Base-by-base conservation (phyloP, 225 moss, liverwort and hornwort species). In the Asterella californica region DNA sequence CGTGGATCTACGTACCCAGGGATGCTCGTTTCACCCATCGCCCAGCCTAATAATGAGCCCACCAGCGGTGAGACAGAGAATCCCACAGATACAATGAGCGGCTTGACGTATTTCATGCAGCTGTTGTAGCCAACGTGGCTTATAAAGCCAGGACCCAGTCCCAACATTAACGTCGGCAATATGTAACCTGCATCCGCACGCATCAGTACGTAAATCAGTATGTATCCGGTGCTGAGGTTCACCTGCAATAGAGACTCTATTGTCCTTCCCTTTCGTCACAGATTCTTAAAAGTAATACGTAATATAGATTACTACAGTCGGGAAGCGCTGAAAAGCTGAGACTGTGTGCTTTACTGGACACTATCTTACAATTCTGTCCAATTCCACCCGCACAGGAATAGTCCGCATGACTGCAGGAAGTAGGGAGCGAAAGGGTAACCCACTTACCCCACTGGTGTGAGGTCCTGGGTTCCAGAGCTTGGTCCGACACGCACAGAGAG, bases 121-220 rank as follows among this genome's bases (percentile, higher is more conserved):
- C 83, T 85, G 83, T 89, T 94, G 75, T 92, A 77, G 29, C 92
- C 92, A 34, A 87, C 87, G 77, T 94, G 96, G 64, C 92, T 89
- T 57, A 92, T 74, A 73, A 90, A 76, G 36, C 94, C 96, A 24
- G 96, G 96, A 54, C 89, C 91, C 45, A 90, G 47, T 73, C 89
- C 94, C 84, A 96, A 64, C 74, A 76, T 86, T 72, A 94, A 15
- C 19, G 89, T 89, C 77, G 83, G 79, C 24, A 88, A 53, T 72
- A 82, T 57, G 72, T 84, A 92, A 22, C 90, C 96, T 96, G 90
- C 78, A 46, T 6, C 4, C 42, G 42, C 42, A 21, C 34, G 0
- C 30, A 15, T n/a, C n/a, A n/a, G n/a, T n/a, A n/a, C n/a, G n/a
- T n/a, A n/a, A n/a, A n/a, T n/a, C n/a, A n/a, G n/a, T n/a, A n/a